A percentile compares a stretch with the other conserved stretches of the same genome.
These are phyloP conservation scores for Saccharomycopsis capsularis DNA, from an alignment of 805 yeast species.

Conservation along the genomic window DNA sequence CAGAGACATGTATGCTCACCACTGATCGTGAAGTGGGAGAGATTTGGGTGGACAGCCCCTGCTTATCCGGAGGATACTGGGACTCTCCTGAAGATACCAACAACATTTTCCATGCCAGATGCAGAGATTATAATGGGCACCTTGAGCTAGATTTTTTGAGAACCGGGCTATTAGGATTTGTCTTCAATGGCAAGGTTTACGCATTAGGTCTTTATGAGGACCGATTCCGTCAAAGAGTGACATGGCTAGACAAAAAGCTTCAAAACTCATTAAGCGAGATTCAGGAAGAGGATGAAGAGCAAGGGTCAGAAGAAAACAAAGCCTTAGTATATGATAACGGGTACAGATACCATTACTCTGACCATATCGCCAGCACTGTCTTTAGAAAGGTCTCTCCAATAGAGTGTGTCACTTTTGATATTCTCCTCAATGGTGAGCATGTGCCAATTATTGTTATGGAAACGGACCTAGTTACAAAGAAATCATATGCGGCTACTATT, in stretches of 20 bases:
- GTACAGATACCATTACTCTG: slow-evolving; percentile 69
- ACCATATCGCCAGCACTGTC: slow-evolving; percentile 78
- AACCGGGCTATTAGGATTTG: slow-evolving; percentile 87
- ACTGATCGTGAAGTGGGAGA: slow-evolving; percentile 84
- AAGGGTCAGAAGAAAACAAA: slow-evolving; percentile 4
- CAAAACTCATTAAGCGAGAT: neutral
- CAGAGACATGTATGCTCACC: slow-evolving; percentile 74
- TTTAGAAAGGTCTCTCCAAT: slow-evolving; percentile 76
- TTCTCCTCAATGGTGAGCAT: slow-evolving; percentile 69
- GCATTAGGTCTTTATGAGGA: slow-evolving; percentile 90
- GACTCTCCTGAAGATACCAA: slow-evolving; percentile 61
- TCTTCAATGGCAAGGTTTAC: slow-evolving; percentile 78
- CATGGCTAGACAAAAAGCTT: slow-evolving; percentile 53
- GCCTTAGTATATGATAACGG: slow-evolving; percentile 9
- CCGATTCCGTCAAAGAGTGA: slow-evolving; percentile 68
- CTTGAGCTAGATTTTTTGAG: slow-evolving; percentile 75
- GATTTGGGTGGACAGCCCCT: slow-evolving; percentile 94
- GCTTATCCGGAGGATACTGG: slow-evolving; percentile 87
- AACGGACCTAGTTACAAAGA: slow-evolving; percentile 41
- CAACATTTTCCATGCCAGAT: slow-evolving; percentile 73
- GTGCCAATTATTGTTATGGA: slow-evolving; percentile 83
- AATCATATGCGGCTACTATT: slow-evolving; percentile 23
- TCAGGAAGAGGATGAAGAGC: slow-evolving; percentile 25
- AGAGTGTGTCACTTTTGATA: slow-evolving; percentile 89
- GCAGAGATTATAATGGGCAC: slow-evolving; percentile 63